Conservation (phyloP, 1,139 yeast genomes). For the Suhomyces choctaworum region DNA sequence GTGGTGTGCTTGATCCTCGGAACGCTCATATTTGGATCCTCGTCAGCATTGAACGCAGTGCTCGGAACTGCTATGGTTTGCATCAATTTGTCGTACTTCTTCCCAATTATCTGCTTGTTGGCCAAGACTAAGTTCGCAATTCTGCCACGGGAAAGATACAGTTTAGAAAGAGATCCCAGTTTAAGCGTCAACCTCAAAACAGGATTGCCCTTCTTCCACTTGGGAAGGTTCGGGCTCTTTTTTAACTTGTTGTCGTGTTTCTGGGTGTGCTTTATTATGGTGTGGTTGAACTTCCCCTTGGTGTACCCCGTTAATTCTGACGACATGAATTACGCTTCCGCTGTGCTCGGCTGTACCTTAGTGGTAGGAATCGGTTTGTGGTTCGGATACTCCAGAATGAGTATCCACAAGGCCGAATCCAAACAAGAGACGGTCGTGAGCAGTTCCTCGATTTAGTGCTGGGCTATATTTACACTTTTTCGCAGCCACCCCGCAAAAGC, state of each 20-base stretch:
- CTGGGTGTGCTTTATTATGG: slow-evolving; percentile 32
- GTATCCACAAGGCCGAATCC: slow-evolving; percentile 1
- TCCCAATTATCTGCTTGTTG: slow-evolving; percentile 29
- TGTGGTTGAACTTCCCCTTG: slow-evolving; percentile 33
- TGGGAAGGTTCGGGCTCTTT: slow-evolving; percentile 29
- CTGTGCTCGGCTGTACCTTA: slow-evolving; percentile 34
- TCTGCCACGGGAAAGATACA: slow-evolving; percentile 16
- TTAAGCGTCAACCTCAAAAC: slow-evolving; percentile 15
- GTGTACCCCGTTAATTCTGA: slow-evolving; percentile 30
- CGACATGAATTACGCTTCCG: slow-evolving; percentile 41
- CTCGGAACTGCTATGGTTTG: slow-evolving; percentile 35
- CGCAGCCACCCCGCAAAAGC: no score
- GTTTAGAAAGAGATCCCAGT: slow-evolving; percentile 13
- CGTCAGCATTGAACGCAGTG: slow-evolving; percentile 29
- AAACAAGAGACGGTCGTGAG: background rate
- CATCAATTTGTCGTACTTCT: slow-evolving; percentile 28
- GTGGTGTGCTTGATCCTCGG: slow-evolving; percentile 24
- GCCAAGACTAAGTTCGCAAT: slow-evolving; percentile 19
- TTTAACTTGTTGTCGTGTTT: slow-evolving; percentile 28
- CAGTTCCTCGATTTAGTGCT: no score
- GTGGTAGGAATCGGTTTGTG: slow-evolving; percentile 29
- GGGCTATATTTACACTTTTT: slow-evolving; percentile 3
- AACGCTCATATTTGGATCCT: slow-evolving; percentile 26
- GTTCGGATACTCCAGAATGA: slow-evolving; percentile 26
- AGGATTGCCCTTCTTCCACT: slow-evolving; percentile 24